A percentile compares a stretch with the other conserved stretches of the same genome.
These are phyloP conservation scores for Tricholoma furcatifolium DNA, from an alignment of 768 basidiomycete genomes.

Conservation along the genomic window DNA sequence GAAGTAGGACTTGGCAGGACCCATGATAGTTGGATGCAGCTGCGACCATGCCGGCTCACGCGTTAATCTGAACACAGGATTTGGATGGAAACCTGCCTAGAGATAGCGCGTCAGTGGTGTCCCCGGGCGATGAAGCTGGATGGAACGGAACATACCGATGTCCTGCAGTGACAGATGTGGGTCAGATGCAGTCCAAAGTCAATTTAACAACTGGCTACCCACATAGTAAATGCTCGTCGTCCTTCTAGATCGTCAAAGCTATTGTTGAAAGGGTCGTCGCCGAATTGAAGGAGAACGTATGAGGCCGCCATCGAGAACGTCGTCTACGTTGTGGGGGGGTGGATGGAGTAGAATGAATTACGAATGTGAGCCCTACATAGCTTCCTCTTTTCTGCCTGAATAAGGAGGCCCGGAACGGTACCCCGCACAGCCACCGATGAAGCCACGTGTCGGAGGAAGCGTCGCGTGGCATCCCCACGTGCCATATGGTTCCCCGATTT, in stretches of 20 bases:
- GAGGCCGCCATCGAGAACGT: slow-evolving; percentile 18
- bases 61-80: slow-evolving; percentile 60
- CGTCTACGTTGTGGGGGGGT: slow-evolving; percentile 11
- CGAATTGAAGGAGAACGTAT: slow-evolving; percentile 61
- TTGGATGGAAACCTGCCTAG: slow-evolving; percentile 57
- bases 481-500: slow-evolving; percentile 19
- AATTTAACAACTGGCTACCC: slow-evolving; percentile 25
- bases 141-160: slow-evolving; percentile 3
- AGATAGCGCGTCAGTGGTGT: neutral
- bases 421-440: slow-evolving; percentile 26
- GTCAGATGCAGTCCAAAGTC: slow-evolving; percentile 14
- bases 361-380: slow-evolving; percentile 13
- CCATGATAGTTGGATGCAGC: slow-evolving; percentile 70
- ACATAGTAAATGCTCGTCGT: slow-evolving; percentile 69
- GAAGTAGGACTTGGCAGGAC: slow-evolving; percentile 75
- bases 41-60: slow-evolving; percentile 68
- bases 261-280: slow-evolving; percentile 59
- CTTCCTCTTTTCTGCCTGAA: slow-evolving; percentile 16
- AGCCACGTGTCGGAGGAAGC: slow-evolving; percentile 27
- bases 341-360: slow-evolving; percentile 19
- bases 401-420: slow-evolving; percentile 37
- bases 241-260: slow-evolving; percentile 64
- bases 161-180: slow-evolving; percentile 10
- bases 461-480: slow-evolving; percentile 36
- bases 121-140: neutral